Evolutionary conservation across 805 yeast genomes (phyloP).

Genomic region (Jamesozyma lodderae): DNA sequence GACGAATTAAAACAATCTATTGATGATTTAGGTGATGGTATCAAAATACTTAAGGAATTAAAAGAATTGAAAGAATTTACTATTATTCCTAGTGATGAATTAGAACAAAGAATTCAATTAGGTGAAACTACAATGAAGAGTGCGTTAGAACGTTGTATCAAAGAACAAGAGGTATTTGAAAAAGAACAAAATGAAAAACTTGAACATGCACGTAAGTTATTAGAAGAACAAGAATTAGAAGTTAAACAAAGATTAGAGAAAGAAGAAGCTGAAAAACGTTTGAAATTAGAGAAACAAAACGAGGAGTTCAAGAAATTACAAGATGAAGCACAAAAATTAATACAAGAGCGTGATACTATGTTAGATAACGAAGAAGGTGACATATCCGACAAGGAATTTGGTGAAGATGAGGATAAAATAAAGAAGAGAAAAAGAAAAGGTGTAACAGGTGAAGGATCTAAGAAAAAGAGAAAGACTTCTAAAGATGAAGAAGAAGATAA

Average conservation of each 20-base stretch:
- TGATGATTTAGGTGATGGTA: slow-evolving; percentile 52
- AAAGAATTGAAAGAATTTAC: slow-evolving; percentile 43
- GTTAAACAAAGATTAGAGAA: slow-evolving; percentile 40
- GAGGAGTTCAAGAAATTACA: slow-evolving; percentile 43
- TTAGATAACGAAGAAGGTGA: slow-evolving; percentile 34
- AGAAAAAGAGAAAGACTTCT: slow-evolving; percentile 40
- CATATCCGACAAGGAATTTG: slow-evolving; percentile 29
- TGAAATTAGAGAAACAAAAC: slow-evolving; percentile 40
- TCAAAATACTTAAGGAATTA: slow-evolving; percentile 48
- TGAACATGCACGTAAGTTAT: slow-evolving; percentile 59
- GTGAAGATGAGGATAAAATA: slow-evolving; percentile 24
- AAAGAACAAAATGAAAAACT: slow-evolving; percentile 48
- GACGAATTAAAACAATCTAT: slow-evolving; percentile 52
- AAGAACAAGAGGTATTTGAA: slow-evolving; percentile 66
- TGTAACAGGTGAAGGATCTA: slow-evolving; percentile 37
- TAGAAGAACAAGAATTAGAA: slow-evolving; percentile 48
- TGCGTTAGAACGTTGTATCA: slow-evolving; percentile 59
- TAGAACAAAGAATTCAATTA: slow-evolving; percentile 78
- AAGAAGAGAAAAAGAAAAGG: slow-evolving; percentile 26
- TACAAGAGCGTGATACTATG: slow-evolving; percentile 42
- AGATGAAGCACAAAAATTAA: slow-evolving; percentile 50
- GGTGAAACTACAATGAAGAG: slow-evolving; percentile 68
- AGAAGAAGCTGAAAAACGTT: slow-evolving; percentile 40
- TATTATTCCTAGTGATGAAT: slow-evolving; percentile 71
- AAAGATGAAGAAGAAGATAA: slow-evolving; percentile 26